Evolutionary conservation across 305 asterid species (phyloP).

Genomic region (Plantago coronopus): DNA sequence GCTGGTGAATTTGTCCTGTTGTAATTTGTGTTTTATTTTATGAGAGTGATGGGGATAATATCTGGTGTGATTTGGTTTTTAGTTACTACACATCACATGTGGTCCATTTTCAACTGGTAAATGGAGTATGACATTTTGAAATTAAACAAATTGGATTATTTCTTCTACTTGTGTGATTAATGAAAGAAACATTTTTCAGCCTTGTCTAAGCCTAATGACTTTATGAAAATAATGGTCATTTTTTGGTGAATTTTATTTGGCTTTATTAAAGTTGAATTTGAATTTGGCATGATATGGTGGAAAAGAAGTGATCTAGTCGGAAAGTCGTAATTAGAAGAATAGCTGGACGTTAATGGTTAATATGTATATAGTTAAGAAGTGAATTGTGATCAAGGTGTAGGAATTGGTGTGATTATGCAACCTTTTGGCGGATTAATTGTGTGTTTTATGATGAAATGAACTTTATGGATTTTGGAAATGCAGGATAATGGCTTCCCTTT

Average conservation of each 20-base stretch:
- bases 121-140: not conserved
- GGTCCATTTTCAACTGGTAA: not conserved
- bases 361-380: no score
- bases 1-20: not conserved
- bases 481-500: conserved; percentile 97
- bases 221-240: no score
- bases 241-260: no score
- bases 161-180: no score
- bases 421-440: not conserved
- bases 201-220: no score
- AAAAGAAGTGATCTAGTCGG: no score
- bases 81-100: not conserved
- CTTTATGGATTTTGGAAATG: conserved; percentile 28
- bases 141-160: not conserved
- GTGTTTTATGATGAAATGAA: not conserved
- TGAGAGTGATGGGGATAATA: not conserved
- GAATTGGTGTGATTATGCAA: not conserved
- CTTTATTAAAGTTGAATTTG: conserved; percentile 2
- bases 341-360: no score
- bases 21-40: not conserved
- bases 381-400: no score
- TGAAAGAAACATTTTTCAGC: no score
- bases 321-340: no score
- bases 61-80: conserved; percentile 1
- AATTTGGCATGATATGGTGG: no score